Percentiles rank a stretch among this genome's conserved stretches.
These are phyloP conservation scores for Escovopsis sp. DNA, from an alignment of 2,329 filamentous ascomycete genomes.

Conservation along the genomic window DNA sequence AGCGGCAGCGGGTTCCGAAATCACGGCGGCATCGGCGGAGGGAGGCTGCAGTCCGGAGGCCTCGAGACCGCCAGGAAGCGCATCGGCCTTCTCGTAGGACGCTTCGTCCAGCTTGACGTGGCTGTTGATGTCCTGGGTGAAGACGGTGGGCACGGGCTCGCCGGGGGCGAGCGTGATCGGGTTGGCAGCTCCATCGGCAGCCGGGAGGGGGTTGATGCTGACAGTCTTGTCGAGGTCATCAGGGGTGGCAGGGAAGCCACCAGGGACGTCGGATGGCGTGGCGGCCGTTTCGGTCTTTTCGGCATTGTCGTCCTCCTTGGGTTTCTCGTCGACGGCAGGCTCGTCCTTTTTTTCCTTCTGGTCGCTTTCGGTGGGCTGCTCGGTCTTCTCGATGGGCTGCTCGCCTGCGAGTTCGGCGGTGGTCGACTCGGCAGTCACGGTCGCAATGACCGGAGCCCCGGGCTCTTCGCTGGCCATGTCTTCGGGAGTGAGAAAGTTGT, in stretches of 20 bases:
- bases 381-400: constrained; percentile 15
- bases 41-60: constrained; percentile 28
- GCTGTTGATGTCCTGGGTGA: constrained; percentile 50
- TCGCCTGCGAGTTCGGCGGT: constrained; percentile 49
- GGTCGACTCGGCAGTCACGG: constrained; percentile 53
- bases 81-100: constrained; percentile 71
- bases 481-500: constrained; percentile 75
- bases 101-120: constrained; percentile 68
- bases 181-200: constrained; percentile 52
- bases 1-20: constrained; percentile 71
- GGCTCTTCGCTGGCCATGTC: constrained; percentile 40
- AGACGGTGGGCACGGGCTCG: constrained; percentile 63
- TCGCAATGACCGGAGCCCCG: constrained; percentile 43
- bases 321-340: no score
- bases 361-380: constrained; percentile 7
- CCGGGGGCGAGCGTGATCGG: constrained; percentile 67
- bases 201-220: constrained; percentile 45
- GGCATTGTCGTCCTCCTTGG: no score
- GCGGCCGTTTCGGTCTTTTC: background rate
- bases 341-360: no score
- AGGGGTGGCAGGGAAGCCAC: constrained; percentile 46
- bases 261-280: constrained; percentile 24
- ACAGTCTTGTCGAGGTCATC: constrained; percentile 36
- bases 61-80: constrained; percentile 35
- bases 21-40: constrained; percentile 45